Conservation (phyloP, 2,329 filamentous ascomycete species). For the Fusarium camptoceras region DNA sequence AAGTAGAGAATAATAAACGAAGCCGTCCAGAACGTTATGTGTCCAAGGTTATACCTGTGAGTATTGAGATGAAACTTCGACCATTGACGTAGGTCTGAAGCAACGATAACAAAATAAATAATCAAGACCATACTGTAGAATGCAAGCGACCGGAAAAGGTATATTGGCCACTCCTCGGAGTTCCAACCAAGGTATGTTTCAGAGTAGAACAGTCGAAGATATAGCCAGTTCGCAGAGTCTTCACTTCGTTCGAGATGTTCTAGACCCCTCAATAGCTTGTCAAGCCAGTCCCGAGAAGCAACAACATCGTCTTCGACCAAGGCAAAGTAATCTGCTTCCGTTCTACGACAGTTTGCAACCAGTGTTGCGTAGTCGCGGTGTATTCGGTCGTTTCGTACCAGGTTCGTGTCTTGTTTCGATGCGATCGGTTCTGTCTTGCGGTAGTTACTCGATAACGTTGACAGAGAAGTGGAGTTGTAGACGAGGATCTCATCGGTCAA, state of each 20-base stretch:
- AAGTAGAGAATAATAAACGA: conserved; percentile 46
- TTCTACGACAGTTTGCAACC: conserved; percentile 41
- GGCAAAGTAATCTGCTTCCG: conserved; percentile 45
- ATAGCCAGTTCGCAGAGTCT: conserved; percentile 44
- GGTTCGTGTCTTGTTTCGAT: fast-evolving
- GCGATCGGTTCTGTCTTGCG: not conserved
- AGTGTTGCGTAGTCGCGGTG: conserved; percentile 47
- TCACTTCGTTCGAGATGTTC: conserved; percentile 41
- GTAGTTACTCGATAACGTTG: not conserved
- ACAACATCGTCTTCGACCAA: conserved; percentile 52
- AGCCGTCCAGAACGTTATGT: conserved; percentile 43
- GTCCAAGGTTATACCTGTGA: conserved; percentile 1
- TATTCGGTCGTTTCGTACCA: conserved; percentile 42
- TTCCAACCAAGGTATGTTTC: conserved; percentile 53
- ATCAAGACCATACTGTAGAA: not conserved
- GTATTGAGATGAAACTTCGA: not conserved
- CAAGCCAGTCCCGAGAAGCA: conserved; percentile 49
- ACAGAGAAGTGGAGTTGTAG: conserved; percentile 27
- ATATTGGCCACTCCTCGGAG: conserved; percentile 48
- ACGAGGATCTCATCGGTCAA: conserved; percentile 48
- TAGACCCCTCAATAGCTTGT: conserved; percentile 20
- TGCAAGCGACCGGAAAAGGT: conserved; percentile 31
- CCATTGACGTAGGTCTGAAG: conserved; percentile 17
- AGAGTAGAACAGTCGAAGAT: conserved; percentile 52
- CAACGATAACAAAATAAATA: conserved; percentile 32